These are phyloP conservation scores for Neospora caninum DNA, from an alignment of 169 alveolate genomes.

Conservation along the genomic window DNA sequence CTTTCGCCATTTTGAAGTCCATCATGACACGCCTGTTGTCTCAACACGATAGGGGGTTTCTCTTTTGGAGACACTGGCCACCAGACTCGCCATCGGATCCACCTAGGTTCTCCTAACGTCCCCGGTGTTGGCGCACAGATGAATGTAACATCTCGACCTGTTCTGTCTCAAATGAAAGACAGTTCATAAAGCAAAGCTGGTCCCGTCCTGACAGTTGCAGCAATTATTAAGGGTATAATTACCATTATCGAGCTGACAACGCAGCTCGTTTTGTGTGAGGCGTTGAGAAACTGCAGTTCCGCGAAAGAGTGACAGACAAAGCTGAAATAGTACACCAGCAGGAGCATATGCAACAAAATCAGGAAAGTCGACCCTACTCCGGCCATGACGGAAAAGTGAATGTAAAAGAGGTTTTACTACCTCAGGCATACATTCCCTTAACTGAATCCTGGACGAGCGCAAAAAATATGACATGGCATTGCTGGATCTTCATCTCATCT, in stretches of 20 bases:
- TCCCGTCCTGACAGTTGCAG: neutral
- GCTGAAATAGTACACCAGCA: neutral
- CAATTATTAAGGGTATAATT: neutral
- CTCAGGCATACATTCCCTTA: neutral
- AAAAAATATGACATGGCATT: no score
- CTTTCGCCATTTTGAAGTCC: no score
- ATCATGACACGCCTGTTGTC: no score
- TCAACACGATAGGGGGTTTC: no score
- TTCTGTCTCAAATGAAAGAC: neutral
- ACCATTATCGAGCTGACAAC: neutral
- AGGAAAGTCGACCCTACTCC: neutral
- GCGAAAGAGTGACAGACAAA: neutral
- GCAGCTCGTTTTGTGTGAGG: constrained; percentile 23
- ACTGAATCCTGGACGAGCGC: no score
- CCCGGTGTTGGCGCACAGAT: no score
- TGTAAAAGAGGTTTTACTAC: neutral
- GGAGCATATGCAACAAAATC: neutral
- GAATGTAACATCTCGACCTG: no score
- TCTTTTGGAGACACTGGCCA: no score
- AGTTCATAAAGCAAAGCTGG: neutral
- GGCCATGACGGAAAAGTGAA: neutral
- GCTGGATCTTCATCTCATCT: no score
- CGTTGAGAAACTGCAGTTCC: neutral
- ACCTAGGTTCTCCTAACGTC: no score
- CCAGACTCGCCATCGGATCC: no score